A percentile compares a stretch with the other conserved stretches of the same genome.
phyloP scores from a whole-genome alignment of 495 filamentous ascomycete genomes.

The Corynascus novoguineensis region DNA sequence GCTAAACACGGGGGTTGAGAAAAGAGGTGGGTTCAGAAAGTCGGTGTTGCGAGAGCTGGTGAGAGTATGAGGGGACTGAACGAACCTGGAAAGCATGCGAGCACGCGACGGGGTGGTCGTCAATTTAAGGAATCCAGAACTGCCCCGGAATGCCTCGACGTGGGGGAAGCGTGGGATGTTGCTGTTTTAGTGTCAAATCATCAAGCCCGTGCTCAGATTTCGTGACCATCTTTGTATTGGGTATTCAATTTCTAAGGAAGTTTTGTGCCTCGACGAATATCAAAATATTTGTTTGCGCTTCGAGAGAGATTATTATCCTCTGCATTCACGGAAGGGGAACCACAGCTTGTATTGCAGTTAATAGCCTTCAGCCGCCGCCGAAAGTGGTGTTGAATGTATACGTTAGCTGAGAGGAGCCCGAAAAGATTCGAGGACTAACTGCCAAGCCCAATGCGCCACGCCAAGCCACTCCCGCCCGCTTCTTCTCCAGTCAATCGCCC shows the following conservation, averaged over 20 bases:
- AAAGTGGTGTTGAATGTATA: no score
- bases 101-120: conserved; percentile 15
- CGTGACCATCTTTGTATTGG: conserved; percentile 10
- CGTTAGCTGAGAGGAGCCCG: no score
- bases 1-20: background rate
- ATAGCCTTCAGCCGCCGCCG: no score
- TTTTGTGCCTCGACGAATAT: no score
- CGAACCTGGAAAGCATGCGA: background rate
- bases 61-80: background rate
- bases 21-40: background rate
- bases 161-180: conserved; percentile 38
- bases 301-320: no score
- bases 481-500: conserved; percentile 4
- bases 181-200: conserved; percentile 22
- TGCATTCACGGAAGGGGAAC: no score
- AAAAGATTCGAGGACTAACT: background rate
- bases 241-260: no score
- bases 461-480: no score
- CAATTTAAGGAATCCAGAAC: conserved; percentile 23
- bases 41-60: no score
- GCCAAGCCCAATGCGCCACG: background rate
- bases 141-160: conserved; percentile 11
- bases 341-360: no score
- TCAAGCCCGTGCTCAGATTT: conserved; percentile 10
- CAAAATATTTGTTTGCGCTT: no score